Evolutionary conservation across 2,329 filamentous ascomycete species (phyloP).

Genomic region (Talaromyces sp.): DNA sequence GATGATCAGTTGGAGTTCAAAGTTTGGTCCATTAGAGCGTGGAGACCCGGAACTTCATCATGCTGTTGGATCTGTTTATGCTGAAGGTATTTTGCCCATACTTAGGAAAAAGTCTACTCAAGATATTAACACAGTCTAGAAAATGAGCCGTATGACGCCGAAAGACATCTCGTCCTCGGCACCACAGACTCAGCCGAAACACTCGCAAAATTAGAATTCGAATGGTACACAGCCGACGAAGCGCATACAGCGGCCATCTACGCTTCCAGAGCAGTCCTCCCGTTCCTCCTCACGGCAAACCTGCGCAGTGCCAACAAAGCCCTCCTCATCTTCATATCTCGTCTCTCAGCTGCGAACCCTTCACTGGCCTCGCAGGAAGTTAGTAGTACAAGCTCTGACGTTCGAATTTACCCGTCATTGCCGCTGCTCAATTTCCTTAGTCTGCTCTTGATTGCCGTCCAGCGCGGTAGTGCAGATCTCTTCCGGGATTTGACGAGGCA

Average conservation of each 20-base stretch:
- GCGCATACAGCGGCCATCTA: constrained; percentile 83
- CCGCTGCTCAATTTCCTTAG: constrained; percentile 95
- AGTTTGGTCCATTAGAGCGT: constrained; percentile 78
- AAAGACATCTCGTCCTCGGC: constrained; percentile 80
- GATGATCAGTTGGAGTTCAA: constrained; percentile 80
- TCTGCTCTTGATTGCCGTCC: constrained; percentile 74
- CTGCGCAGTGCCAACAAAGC: constrained; percentile 80
- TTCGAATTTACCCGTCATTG: constrained; percentile 79
- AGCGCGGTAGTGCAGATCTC: constrained; percentile 70
- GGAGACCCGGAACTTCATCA: constrained; percentile 95
- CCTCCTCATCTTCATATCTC: constrained; percentile 68
- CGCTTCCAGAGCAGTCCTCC: constrained; percentile 77
- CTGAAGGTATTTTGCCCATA: constrained; percentile 53
- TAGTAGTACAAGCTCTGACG: constrained; percentile 65
- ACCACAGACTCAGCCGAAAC: constrained; percentile 81
- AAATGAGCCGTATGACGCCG: constrained; percentile 86
- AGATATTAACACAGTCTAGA: constrained; percentile 47
- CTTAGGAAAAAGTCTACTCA: neutral
- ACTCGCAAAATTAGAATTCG: constrained; percentile 78
- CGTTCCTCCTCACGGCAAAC: constrained; percentile 87
- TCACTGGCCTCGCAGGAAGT: constrained; percentile 75
- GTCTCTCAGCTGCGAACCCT: constrained; percentile 54
- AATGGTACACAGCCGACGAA: constrained; percentile 88
- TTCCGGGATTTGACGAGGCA: constrained; percentile 78
- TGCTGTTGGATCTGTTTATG: constrained; percentile 79